Evolutionary conservation across 1,284 basidiomycete genomes (phyloP).

Genomic region (Boletus calvinii): DNA sequence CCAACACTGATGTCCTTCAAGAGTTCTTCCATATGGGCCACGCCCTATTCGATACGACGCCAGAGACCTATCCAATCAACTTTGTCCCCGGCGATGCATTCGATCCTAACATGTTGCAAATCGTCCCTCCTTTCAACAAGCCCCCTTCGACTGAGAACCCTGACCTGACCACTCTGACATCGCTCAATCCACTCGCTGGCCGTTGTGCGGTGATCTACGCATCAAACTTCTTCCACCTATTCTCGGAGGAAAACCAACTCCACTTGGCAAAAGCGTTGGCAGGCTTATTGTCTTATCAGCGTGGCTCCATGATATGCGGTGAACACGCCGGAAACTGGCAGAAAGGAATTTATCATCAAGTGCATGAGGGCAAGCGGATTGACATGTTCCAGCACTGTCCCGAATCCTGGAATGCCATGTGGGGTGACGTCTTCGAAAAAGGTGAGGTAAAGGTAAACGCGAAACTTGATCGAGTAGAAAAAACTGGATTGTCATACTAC

Average conservation of each 20-base stretch:
- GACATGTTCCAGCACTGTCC: constrained; percentile 32
- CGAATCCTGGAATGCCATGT: constrained; percentile 32
- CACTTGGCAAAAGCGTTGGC: constrained; percentile 32
- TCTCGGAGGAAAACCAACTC: constrained; percentile 35
- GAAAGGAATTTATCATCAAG: not conserved
- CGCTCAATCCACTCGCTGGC: constrained; percentile 36
- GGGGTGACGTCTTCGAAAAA: constrained; percentile 34
- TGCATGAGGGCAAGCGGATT: not conserved
- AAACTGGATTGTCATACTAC: not conserved
- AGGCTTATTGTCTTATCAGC: constrained; percentile 32
- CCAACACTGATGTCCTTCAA: constrained; percentile 5
- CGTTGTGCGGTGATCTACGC: constrained; percentile 34
- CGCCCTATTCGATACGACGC: constrained; percentile 36
- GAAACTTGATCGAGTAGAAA: not conserved
- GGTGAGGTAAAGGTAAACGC: constrained; percentile 28
- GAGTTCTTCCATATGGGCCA: constrained; percentile 37
- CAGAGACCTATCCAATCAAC: constrained; percentile 31
- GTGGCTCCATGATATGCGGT: constrained; percentile 35
- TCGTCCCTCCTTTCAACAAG: constrained; percentile 16
- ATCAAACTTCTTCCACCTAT: constrained; percentile 39
- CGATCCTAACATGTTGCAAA: constrained; percentile 28
- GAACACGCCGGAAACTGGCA: constrained; percentile 17
- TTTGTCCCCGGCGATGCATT: constrained; percentile 39
- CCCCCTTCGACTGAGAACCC: constrained; percentile 12
- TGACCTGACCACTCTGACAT: constrained; percentile 29